Base-by-base conservation (phyloP, 2,329 filamentous ascomycete species). In the Trichoderma lentiforme region DNA sequence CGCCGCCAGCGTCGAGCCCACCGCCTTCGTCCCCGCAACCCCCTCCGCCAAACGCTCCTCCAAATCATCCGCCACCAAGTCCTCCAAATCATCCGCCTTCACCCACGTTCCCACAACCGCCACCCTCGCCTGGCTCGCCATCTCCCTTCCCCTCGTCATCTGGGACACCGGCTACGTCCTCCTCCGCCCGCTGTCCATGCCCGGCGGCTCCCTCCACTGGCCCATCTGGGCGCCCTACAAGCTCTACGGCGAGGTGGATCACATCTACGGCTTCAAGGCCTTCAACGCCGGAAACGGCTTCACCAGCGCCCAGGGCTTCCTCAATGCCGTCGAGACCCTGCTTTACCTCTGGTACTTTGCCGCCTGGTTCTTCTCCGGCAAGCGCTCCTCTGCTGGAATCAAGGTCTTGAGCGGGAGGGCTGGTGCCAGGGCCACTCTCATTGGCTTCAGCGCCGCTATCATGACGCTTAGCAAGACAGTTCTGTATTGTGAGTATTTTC, bases 161-260 rank as follows among this genome's bases (percentile, higher is more conserved):
- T 97, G 94, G 94, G 94, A 97, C 83, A 88, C 88, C 34, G 84
- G 85, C 72, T 97, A 97, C 83, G 89, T 97, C 51, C 84, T 97
- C 61, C 84, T 93, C 69, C 92, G 94, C 24, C 94, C 94, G 34
- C 88, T 91, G 81, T 92, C 90, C 71, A 96, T 97, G 92, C 89
- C 91, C 0, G 93, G 93, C 75, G 94, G 94, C 18, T 82, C 81
- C 61, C 84, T 92, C 67, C 93, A 97, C 83, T 84, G 83, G 83
- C 92, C 92, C 1, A 77, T 97, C 56, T 97, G 89, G 87, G 83
- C 82, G 34, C 93, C 93, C 0, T 97, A 97, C 82, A 89, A 87
- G 77, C 88, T 97, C 1, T 97, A 97, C 83, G 93, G 91, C 71
- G 84, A 86, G 65, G 85, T 97, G 75, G 94, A 97, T 82, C 86